Evolutionary conservation across 2,329 filamentous ascomycete genomes (phyloP), one percentile per base, ranked within the genome.

Genomic region (Pseudocercospora macadamiae): DNA sequence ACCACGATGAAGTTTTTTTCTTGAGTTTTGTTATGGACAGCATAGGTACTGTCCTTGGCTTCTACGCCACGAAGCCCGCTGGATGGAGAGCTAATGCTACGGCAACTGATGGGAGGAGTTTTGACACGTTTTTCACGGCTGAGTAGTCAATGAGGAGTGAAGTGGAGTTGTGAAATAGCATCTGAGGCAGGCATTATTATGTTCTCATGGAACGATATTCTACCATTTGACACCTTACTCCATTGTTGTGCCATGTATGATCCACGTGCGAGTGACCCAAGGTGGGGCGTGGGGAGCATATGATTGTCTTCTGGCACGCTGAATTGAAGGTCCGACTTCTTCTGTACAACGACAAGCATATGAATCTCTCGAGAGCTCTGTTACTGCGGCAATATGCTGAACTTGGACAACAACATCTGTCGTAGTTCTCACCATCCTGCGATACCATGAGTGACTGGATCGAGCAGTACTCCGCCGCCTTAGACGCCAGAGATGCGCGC

Each of bases 401-500:
- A n/a, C 28, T 3, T 16, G 25, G 18, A 34, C 26, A 8, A 12
- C 1, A 21, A 14, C 9, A 9, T 16, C 16, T 14, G n/a, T 1
- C 44, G 14, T 30, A 49, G 44, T 25, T 9, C 4, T 26, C 52
- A 37, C 34, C 16, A 59, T 23, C 32, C 44, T 25, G 34, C 48
- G 5, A 62, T 52, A 61, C 47, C 51, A 86, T 86, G 84, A 82
- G 85, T 64, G 85, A 84, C 79, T 96, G 93, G 90, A 84, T 88
- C 70, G 86, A 90, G 66, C 89, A 96, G 70, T 97, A 96, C 74
- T 81, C 90, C 62, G 80, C 85, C 62, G 88, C 89, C 64, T 81
- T 97, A 65, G 83, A 86, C 66, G 87, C 89, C 68, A 82, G 86
- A 64, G 90, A 91, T 68, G 83, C 86, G 70, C 83, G 86, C 63